Percentiles rank a stretch among this genome's conserved stretches.
phyloP scores from a whole-genome alignment of 768 basidiomycete species.

The Calocybe cyanea region DNA sequence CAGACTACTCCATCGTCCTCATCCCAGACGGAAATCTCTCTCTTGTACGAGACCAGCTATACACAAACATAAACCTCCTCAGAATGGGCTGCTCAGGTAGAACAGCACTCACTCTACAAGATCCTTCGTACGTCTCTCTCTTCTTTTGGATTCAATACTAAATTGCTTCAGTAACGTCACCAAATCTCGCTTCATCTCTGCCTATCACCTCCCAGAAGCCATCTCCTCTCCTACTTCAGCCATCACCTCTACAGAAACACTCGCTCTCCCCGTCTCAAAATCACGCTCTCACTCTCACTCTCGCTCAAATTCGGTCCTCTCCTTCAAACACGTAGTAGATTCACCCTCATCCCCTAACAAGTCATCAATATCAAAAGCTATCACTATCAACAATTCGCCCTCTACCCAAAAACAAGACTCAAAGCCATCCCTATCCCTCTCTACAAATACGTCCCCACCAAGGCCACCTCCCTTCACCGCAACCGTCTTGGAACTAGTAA shows the following conservation, averaged over 20 bases:
- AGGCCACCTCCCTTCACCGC: conserved; percentile 48
- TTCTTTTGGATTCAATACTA: conserved; percentile 3
- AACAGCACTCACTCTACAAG: conserved; percentile 69
- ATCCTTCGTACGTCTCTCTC: conserved; percentile 50
- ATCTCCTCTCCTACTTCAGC: conserved; percentile 19
- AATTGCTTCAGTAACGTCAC: conserved; percentile 57
- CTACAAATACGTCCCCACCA: conserved; percentile 15
- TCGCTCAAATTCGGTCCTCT: conserved; percentile 17
- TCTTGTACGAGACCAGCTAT: conserved; percentile 57
- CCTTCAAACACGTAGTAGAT: conserved; percentile 3
- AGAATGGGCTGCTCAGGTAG: conserved; percentile 86
- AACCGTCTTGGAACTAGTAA: conserved; percentile 74
- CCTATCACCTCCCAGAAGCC: conserved; percentile 56
- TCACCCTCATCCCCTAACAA: conserved; percentile 11
- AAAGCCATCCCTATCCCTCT: conserved; percentile 11
- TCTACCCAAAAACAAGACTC: conserved; percentile 5
- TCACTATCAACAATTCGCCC: conserved; percentile 17
- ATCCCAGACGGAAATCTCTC: conserved; percentile 71
- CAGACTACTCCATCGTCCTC: conserved; percentile 81
- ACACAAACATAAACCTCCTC: conserved; percentile 77
- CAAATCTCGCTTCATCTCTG: conserved; percentile 73
- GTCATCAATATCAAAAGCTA: conserved; percentile 14
- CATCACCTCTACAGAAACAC: conserved; percentile 21
- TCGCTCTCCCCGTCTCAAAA: conserved; percentile 11
- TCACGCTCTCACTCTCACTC: conserved; percentile 17